Evolutionary conservation across 192 early-diverging fungal species (phyloP).

Genomic region (Haplosporangium gracile): DNA sequence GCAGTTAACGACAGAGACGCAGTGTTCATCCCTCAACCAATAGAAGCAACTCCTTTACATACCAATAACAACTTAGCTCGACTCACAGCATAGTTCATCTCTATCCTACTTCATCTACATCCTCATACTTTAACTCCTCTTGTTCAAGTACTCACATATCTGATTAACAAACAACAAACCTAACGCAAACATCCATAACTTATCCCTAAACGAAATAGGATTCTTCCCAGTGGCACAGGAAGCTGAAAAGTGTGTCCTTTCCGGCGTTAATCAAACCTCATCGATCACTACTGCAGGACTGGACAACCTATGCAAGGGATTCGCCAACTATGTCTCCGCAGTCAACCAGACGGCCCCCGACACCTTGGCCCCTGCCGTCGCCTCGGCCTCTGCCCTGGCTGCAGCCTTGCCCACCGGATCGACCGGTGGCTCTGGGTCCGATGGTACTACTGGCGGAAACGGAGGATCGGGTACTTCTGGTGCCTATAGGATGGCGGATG

Average conservation of each 20-base stretch:
- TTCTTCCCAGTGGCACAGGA: slow-evolving; percentile 38
- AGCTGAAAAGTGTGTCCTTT: slow-evolving; percentile 20
- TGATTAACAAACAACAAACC: too few relatives aligned
- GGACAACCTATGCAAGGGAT: slow-evolving; percentile 7
- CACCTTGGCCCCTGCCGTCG: background rate
- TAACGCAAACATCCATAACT: background rate
- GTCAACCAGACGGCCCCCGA: background rate
- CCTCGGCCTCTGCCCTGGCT: slow-evolving; percentile 13
- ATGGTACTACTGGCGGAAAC: background rate
- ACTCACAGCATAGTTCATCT: too few relatives aligned
- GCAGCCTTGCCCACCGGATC: background rate
- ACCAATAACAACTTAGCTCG: too few relatives aligned
- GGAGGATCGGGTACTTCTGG: background rate
- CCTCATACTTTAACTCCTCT: too few relatives aligned
- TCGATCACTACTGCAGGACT: slow-evolving; percentile 18
- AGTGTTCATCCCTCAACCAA: too few relatives aligned
- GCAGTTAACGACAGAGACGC: background rate
- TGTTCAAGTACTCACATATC: too few relatives aligned
- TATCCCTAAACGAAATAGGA: background rate
- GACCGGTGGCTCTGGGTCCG: background rate
- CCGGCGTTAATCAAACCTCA: background rate
- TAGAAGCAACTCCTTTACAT: too few relatives aligned
- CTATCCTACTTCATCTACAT: too few relatives aligned
- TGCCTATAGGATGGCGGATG: background rate
- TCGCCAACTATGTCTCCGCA: slow-evolving; percentile 9